Percentiles rank a stretch among this genome's conserved stretches.
phyloP scores from a whole-genome alignment of 192 early-diverging fungal species.

The Mortierella antarctica region DNA sequence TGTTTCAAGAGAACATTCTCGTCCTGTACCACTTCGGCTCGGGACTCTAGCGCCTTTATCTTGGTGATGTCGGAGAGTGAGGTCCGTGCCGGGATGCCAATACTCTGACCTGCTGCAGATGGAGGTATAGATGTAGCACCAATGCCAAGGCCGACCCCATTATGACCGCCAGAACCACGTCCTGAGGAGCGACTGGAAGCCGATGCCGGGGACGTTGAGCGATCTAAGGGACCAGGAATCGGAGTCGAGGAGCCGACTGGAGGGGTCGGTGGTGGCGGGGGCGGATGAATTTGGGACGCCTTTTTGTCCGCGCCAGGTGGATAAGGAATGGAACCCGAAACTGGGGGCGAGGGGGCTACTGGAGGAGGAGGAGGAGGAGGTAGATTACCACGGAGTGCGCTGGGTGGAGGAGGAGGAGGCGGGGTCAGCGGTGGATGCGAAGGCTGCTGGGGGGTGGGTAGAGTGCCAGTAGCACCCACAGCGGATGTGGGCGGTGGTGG shows the following conservation, averaged over 20 bases:
- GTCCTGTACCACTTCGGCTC: slow-evolving; percentile 13
- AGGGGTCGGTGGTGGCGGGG: slow-evolving; percentile 13
- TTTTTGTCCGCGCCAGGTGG: slow-evolving; percentile 10
- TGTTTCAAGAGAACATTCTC: slow-evolving; percentile 23
- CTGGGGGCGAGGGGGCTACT: slow-evolving; percentile 6
- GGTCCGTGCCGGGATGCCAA: neutral
- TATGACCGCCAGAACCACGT: slow-evolving; percentile 18
- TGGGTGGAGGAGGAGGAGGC: slow-evolving; percentile 8
- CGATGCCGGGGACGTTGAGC: slow-evolving; percentile 20
- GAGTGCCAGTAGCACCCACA: neutral
- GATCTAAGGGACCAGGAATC: slow-evolving; percentile 45
- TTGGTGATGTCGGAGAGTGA: slow-evolving; percentile 9
- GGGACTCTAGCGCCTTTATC: slow-evolving; percentile 24
- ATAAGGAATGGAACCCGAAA: slow-evolving; percentile 12
- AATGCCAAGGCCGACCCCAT: slow-evolving; percentile 13
- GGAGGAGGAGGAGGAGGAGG: slow-evolving; percentile 33
- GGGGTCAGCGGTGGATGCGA: neutral
- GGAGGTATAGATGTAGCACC: slow-evolving; percentile 1
- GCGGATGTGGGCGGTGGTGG: slow-evolving; percentile 4
- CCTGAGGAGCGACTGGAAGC: neutral
- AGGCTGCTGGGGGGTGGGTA: neutral
- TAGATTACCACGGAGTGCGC: slow-evolving; percentile 12
- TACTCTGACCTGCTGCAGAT: neutral
- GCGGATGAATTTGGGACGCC: neutral
- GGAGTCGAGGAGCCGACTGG: slow-evolving; percentile 27